Base-by-base conservation (phyloP, 1,284 basidiomycete genomes). In the Peniophora sp. region DNA sequence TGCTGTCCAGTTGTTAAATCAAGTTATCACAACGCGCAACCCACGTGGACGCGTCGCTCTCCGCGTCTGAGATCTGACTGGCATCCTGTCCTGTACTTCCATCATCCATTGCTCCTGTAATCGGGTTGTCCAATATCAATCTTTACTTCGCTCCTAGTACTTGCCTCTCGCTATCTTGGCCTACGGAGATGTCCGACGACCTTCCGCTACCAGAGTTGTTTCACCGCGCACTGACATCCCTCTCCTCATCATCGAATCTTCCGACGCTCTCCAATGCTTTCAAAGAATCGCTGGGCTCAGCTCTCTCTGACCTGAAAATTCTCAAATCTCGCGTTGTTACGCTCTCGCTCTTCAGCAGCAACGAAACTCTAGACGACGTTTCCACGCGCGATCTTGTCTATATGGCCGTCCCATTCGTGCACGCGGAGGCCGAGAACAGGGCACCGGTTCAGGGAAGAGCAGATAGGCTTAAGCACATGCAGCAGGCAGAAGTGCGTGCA, bases 341-440 rank as follows among this genome's bases (percentile, higher is more conserved):
- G 46, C 72, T 96, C 22, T 81, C 81, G 0, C 70, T 97, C 19
- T 94, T 96, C 67, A 93, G 90, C 51, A 73, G 85, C 8, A 97
- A 97, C 62, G 94, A 97, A 64, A 73, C 72, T 0, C 67, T 92
- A 20, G 88, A 93, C 46, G 94, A 97, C 65, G 79, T 97, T 41
- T 77, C 87, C 1, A 92, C 93, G 10, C 71, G 74, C 27, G 83
- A 94, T 66, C 69, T 97, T 47, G 72, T 86, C 9, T 97, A 92
- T 67, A 77, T 97, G 50, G 74, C 83, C 45, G 80, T 92, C 0
- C 83, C 87, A 0, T 94, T 81, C 65, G 77, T 85, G 20, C 64
- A 77, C 27, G 84, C 84, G 8, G 85, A 94, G 59, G 75, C 89
- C n/a, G 78, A 85, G 59, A 76, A 80, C 45, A 78, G 84, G 47